Evolutionary conservation across 2,329 filamentous ascomycete genomes (phyloP), one percentile per base, ranked within the genome.

Genomic region (Plenodomus biglobosus): DNA sequence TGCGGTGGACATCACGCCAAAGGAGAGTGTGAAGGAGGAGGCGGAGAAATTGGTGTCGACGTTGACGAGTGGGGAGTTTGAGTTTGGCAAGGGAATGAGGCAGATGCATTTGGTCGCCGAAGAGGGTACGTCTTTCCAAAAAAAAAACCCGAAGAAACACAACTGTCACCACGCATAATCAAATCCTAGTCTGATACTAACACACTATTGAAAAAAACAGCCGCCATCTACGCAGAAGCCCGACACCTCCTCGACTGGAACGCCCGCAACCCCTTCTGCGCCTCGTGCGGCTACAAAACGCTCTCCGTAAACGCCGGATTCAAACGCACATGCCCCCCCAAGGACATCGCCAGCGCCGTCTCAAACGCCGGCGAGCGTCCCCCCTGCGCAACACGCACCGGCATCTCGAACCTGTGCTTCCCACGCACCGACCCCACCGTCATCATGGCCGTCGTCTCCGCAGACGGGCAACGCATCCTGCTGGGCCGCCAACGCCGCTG

Each of bases 161-260:
- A n/a, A n/a, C n/a, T n/a, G n/a, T n/a, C n/a, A n/a, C n/a, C n/a
- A n/a, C n/a, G n/a, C n/a, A n/a, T n/a, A n/a, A n/a, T n/a, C n/a
- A n/a, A n/a, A n/a, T n/a, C n/a, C n/a, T n/a, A n/a, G n/a, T n/a
- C n/a, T n/a, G n/a, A n/a, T n/a, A n/a, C n/a, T n/a, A n/a, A n/a
- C n/a, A n/a, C n/a, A n/a, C n/a, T n/a, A n/a, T n/a, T n/a, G n/a
- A n/a, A n/a, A n/a, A n/a, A n/a, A 21, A 16, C 53, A 94, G 94
- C 92, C 50, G 90, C 92, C 41, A 88, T 96, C 38, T 96, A 91
- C 61, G 92, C 90, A 13, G 90, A 96, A 73, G 89, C 91, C 7
- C 85, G 92, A 46, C 88, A 91, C 38, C 79, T 96, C 20, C 78
- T 95, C 30, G 94, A 97, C 76, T 99, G 94, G 94, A 97, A 99